Evolutionary conservation across 306 rosid genomes (phyloP).

Genomic region (Cucurbita maxima): DNA sequence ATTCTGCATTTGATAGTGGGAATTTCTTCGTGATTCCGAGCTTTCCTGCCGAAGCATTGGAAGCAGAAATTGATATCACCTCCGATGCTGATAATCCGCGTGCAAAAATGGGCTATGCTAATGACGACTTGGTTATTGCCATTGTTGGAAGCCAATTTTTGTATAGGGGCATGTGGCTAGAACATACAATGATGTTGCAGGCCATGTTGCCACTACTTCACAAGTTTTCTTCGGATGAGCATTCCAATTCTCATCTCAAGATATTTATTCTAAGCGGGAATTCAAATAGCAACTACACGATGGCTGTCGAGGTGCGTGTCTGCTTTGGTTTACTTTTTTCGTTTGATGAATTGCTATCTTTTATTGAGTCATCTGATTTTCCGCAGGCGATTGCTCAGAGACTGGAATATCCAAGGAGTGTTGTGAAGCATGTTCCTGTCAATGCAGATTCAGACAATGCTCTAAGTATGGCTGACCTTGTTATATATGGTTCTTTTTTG

Average conservation of each 20-base stretch:
- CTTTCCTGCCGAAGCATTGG: slow-evolving; percentile 60
- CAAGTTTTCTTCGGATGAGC: slow-evolving; percentile 27
- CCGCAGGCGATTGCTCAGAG: slow-evolving; percentile 52
- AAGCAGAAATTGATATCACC: slow-evolving; percentile 38
- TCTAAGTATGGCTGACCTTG: slow-evolving; percentile 46
- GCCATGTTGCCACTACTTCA: slow-evolving; percentile 58
- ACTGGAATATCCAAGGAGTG: slow-evolving; percentile 64
- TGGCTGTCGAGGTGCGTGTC: slow-evolving; percentile 54
- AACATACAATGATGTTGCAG: slow-evolving; percentile 66
- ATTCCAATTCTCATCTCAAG: slow-evolving; percentile 34
- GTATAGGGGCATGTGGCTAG: slow-evolving; percentile 88
- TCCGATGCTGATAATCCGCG: slow-evolving; percentile 37
- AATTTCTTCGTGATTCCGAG: slow-evolving; percentile 86
- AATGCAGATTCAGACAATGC: slow-evolving; percentile 44
- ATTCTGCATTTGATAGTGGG: slow-evolving; percentile 71
- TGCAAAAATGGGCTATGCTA: slow-evolving; percentile 37
- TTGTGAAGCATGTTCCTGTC: slow-evolving; percentile 56
- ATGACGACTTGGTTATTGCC: slow-evolving; percentile 55
- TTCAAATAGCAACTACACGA: slow-evolving; percentile 52
- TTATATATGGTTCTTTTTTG: slow-evolving; percentile 74
- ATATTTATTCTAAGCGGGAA: slow-evolving; percentile 59
- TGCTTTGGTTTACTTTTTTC: not conserved
- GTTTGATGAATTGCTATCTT: slow-evolving; percentile 10
- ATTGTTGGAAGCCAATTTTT: slow-evolving; percentile 78
- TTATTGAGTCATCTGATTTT: slow-evolving; percentile 16